phyloP scores from a whole-genome alignment of 192 early-diverging fungal species.

The Bifiguratus adelaidae region DNA sequence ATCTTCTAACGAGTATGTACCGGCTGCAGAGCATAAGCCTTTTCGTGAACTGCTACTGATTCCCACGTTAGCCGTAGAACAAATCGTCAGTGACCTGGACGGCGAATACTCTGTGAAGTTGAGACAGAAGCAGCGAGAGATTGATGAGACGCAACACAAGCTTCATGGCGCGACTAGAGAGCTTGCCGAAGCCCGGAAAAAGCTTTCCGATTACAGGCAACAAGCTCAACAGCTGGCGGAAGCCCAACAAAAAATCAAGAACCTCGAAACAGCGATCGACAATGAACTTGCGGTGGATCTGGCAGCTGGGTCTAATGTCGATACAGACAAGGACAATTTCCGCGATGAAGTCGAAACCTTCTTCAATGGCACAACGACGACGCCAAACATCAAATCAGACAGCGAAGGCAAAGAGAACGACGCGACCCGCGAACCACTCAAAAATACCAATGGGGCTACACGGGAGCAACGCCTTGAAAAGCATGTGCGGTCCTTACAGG shows the following conservation, averaged over 20 bases:
- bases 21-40: not conserved
- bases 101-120: slow-evolving; percentile 52
- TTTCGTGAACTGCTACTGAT: not conserved
- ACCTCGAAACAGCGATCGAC: slow-evolving; percentile 44
- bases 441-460: not conserved
- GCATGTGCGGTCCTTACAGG: slow-evolving; percentile 20
- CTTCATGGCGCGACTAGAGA: slow-evolving; percentile 40
- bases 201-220: slow-evolving; percentile 31
- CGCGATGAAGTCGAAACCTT: slow-evolving; percentile 11
- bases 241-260: slow-evolving; percentile 46
- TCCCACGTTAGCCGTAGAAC: slow-evolving; percentile 41
- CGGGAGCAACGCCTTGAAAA: slow-evolving; percentile 13
- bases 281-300: slow-evolving; percentile 29
- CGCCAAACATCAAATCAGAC: not conserved
- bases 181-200: slow-evolving; percentile 39
- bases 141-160: slow-evolving; percentile 41
- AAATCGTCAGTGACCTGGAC: slow-evolving; percentile 58
- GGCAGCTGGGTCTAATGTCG: slow-evolving; percentile 12
- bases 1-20: not conserved
- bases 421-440: not conserved
- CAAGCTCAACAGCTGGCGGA: slow-evolving; percentile 43
- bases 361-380: slow-evolving; percentile 1
- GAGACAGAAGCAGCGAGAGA: slow-evolving; percentile 37
- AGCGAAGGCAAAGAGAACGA: not conserved
- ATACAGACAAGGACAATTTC: not conserved